Evolutionary conservation across 1,284 basidiomycete species (phyloP).

Genomic region (Vanrija sp.): DNA sequence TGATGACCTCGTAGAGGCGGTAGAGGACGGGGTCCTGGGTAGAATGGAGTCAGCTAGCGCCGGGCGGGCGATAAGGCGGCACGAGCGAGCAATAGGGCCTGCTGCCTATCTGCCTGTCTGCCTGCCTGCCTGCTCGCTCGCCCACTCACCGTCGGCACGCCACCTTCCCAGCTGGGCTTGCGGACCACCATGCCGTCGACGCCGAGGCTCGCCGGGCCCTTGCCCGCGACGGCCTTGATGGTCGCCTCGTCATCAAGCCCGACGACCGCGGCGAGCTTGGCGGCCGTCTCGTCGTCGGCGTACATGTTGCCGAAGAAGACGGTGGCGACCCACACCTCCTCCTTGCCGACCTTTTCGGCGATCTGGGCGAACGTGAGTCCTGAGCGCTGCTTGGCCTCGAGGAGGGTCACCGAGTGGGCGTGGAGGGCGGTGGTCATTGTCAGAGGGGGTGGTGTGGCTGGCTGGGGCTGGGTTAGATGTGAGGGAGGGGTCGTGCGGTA

Average conservation of each 20-base stretch:
- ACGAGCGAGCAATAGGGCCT: no score
- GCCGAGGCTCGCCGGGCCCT: constrained; percentile 23
- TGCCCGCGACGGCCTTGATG: constrained; percentile 23
- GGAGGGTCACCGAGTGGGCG: constrained; percentile 23
- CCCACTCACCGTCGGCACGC: no score
- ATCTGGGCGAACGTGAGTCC: constrained; percentile 71
- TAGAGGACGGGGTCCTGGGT: constrained; percentile 71
- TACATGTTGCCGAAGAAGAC: constrained; percentile 85
- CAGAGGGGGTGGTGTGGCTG: neutral
- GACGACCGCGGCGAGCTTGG: constrained; percentile 69
- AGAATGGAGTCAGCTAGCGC: neutral
- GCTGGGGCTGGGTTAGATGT: no score
- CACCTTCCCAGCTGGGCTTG: constrained; percentile 35
- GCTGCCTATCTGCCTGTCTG: no score
- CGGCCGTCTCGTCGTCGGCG: constrained; percentile 57
- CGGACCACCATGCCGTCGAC: constrained; percentile 33
- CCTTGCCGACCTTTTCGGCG: constrained; percentile 64
- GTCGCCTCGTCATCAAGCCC: constrained; percentile 50
- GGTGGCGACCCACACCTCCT: constrained; percentile 84
- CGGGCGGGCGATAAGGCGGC: no score
- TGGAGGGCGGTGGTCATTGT: constrained; percentile 14
- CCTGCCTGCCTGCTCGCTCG: no score
- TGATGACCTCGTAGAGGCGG: constrained; percentile 75
- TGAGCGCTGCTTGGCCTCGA: constrained; percentile 39
- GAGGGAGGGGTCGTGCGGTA: no score